Percentiles rank a stretch among this genome's conserved stretches.
Conservation (phyloP, 2,329 filamentous ascomycete species). For the Colletotrichum tropicale region DNA sequence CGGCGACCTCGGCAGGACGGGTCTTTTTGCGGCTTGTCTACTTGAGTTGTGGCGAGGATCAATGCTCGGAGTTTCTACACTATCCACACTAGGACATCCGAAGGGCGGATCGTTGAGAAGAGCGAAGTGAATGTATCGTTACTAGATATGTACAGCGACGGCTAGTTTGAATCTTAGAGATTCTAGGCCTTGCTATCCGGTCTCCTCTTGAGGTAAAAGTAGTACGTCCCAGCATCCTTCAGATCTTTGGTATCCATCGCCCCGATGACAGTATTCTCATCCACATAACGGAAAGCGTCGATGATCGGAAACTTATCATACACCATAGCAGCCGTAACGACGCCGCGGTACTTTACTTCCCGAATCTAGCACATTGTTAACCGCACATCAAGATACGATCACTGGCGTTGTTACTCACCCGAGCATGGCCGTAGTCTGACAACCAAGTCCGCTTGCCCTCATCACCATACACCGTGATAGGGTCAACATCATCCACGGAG, state of each 20-base stretch:
- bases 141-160: no score
- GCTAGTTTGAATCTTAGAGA: no score
- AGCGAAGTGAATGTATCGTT: background rate
- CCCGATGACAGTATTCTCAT: constrained; percentile 27
- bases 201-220: constrained; percentile 26
- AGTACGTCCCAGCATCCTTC: constrained; percentile 22
- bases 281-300: constrained; percentile 31
- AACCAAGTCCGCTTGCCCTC: constrained; percentile 15
- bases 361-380: constrained; percentile 21
- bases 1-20: background rate
- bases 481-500: constrained; percentile 32
- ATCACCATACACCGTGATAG: constrained; percentile 26
- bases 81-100: background rate
- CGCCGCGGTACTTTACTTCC: constrained; percentile 25
- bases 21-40: background rate
- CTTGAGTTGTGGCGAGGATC: no score
- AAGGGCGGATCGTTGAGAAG: background rate
- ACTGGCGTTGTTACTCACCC: background rate
- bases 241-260: constrained; percentile 28
- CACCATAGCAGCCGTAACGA: constrained; percentile 31
- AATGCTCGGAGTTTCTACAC: background rate
- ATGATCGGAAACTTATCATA: constrained; percentile 33
- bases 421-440: constrained; percentile 15
- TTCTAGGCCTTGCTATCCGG: background rate
- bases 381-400: background rate